A percentile compares a stretch with the other conserved stretches of the same genome.
These are phyloP conservation scores for Pseudogymnoascus verrucosus DNA, from an alignment of 2,329 filamentous ascomycete species.

Conservation along the genomic window DNA sequence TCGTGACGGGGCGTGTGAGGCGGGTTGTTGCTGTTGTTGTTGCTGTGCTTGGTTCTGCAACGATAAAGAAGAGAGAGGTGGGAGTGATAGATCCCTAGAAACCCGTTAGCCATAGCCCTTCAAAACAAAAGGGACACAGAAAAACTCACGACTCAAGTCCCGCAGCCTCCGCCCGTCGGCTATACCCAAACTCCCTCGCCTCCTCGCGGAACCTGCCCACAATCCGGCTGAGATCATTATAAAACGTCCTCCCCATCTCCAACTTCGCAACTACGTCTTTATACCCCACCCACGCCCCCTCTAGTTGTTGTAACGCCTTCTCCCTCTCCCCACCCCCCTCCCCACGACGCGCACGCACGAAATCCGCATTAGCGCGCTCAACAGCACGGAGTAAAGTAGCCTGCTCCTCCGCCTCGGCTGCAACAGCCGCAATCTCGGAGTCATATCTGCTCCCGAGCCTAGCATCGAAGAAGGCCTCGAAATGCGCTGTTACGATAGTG, in stretches of 20 bases:
- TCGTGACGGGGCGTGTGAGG: constrained; percentile 13
- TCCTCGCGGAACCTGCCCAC: constrained; percentile 79
- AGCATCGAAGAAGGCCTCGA: constrained; percentile 83
- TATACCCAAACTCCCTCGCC: constrained; percentile 67
- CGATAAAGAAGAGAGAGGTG: constrained; percentile 12
- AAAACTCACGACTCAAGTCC: constrained; percentile 62
- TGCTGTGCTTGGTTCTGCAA: constrained; percentile 25
- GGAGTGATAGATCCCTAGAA: constrained; percentile 23
- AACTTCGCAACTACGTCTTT: constrained; percentile 91
- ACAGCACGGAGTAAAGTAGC: constrained; percentile 61
- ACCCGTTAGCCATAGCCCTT: background rate
- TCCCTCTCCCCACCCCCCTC: constrained; percentile 67
- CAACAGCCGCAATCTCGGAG: constrained; percentile 61
- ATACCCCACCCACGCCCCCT: constrained; percentile 91
- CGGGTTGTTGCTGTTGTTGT: background rate
- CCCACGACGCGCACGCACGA: constrained; percentile 58
- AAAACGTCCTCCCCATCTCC: constrained; percentile 88
- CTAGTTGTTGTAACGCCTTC: constrained; percentile 74
- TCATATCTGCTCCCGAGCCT: constrained; percentile 71
- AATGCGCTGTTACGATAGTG: constrained; percentile 77
- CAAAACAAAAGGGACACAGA: background rate
- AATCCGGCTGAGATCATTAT: constrained; percentile 88
- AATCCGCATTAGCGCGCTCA: constrained; percentile 68
- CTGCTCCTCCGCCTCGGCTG: constrained; percentile 69
- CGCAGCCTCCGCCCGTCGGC: constrained; percentile 72